Percentiles rank a stretch among this genome's conserved stretches.
Evolutionary conservation across 2,329 filamentous ascomycete genomes (phyloP).

Genomic region (Fusarium tjaetaba): DNA sequence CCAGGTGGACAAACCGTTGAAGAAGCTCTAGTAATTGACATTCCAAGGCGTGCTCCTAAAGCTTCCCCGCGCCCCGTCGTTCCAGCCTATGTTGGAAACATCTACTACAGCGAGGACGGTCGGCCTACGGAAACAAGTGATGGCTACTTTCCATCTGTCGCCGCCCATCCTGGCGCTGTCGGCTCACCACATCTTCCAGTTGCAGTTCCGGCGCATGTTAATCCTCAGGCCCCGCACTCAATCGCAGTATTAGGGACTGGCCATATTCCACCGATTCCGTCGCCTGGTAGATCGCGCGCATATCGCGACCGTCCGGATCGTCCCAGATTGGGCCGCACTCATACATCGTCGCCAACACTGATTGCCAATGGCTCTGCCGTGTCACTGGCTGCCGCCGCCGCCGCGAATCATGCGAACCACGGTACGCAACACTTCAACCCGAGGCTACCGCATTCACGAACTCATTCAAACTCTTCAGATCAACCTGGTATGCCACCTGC

Average conservation of each 20-base stretch:
- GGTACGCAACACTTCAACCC: constrained; percentile 49
- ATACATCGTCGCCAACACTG: constrained; percentile 84
- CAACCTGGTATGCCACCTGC: constrained; percentile 56
- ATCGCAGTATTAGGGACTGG: constrained; percentile 86
- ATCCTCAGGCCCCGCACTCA: constrained; percentile 61
- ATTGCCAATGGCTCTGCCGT: constrained; percentile 59
- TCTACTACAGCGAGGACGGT: constrained; percentile 70
- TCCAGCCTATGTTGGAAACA: constrained; percentile 53
- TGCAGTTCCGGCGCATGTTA: constrained; percentile 51
- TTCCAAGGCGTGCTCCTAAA: constrained; percentile 82
- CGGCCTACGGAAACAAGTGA: constrained; percentile 74
- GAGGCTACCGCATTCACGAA: constrained; percentile 61
- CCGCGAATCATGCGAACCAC: constrained; percentile 50
- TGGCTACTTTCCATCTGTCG: constrained; percentile 84
- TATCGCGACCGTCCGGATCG: constrained; percentile 67
- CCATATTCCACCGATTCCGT: constrained; percentile 82
- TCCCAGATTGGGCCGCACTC: constrained; percentile 73
- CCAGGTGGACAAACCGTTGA: constrained; percentile 87
- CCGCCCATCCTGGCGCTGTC: constrained; percentile 53
- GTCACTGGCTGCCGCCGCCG: constrained; percentile 44
- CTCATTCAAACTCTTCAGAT: constrained; percentile 69
- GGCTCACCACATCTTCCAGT: constrained; percentile 54
- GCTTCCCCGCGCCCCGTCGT: constrained; percentile 68
- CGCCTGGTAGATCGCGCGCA: constrained; percentile 73
- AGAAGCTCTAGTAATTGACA: constrained; percentile 91